Conservation (phyloP, 768 basidiomycete genomes). For the Suillus placidus region DNA sequence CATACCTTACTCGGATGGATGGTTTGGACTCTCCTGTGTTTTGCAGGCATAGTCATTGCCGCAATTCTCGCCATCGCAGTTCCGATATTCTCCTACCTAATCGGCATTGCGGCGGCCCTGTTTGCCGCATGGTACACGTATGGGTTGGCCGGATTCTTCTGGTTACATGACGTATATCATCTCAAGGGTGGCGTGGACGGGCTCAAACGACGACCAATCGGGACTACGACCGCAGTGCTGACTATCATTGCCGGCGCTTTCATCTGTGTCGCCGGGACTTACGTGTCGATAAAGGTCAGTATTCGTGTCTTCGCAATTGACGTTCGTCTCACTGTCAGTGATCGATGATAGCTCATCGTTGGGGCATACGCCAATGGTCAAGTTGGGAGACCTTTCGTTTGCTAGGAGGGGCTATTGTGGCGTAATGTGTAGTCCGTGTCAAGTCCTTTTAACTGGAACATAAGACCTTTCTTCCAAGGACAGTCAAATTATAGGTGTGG, state of each 20-base stretch:
- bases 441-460: background rate
- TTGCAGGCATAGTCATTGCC: conserved; percentile 37
- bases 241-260: conserved; percentile 53
- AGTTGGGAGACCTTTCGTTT: conserved; percentile 52
- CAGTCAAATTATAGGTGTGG: background rate
- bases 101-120: conserved; percentile 53
- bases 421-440: background rate
- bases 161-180: conserved; percentile 52
- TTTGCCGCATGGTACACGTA: conserved; percentile 66
- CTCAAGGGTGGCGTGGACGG: conserved; percentile 39
- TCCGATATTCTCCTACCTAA: conserved; percentile 57
- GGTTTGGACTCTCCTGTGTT: conserved; percentile 48
- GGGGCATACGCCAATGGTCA: conserved; percentile 45
- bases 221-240: conserved; percentile 40
- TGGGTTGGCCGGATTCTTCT: conserved; percentile 55
- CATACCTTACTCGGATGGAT: conserved; percentile 55
- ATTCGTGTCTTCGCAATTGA: background rate
- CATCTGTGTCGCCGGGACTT: conserved; percentile 55
- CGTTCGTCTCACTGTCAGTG: conserved; percentile 1
- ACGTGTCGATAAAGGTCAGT: conserved; percentile 52
- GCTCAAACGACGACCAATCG: conserved; percentile 36
- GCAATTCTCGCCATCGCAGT: conserved; percentile 53
- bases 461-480: background rate
- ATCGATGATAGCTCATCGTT: conserved; percentile 42
- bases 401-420: conserved; percentile 24